phyloP scores from a whole-genome alignment of 805 yeast species.

The Candida sphagnicola region DNA sequence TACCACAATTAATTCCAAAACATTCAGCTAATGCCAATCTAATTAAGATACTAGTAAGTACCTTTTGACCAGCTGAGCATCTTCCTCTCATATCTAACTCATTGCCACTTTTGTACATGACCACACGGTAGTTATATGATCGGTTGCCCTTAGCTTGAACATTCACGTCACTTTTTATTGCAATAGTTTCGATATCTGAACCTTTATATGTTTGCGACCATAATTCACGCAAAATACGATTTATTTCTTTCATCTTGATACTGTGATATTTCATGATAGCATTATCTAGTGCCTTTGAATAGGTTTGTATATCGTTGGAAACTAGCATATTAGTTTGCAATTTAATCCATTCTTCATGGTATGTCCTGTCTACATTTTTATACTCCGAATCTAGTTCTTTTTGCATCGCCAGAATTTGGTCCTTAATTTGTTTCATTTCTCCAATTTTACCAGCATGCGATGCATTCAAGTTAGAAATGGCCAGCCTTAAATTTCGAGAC shows the following conservation, averaged over 20 bases:
- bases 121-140: conserved; percentile 88
- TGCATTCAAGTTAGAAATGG: conserved; percentile 54
- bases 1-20: conserved; percentile 92
- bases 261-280: conserved; percentile 94
- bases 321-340: conserved; percentile 73
- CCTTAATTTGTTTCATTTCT: conserved; percentile 77
- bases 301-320: conserved; percentile 76
- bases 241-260: conserved; percentile 88
- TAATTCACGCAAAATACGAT: conserved; percentile 78
- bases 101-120: conserved; percentile 87
- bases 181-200: conserved; percentile 88
- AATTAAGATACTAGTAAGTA: conserved; percentile 85
- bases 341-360: conserved; percentile 68
- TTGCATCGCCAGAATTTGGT: conserved; percentile 54
- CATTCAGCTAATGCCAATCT: conserved; percentile 92
- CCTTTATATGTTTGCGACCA: conserved; percentile 96
- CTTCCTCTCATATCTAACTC: conserved; percentile 98
- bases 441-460: conserved; percentile 75
- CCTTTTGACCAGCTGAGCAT: conserved; percentile 97
- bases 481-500: conserved; percentile 46
- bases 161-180: conserved; percentile 76
- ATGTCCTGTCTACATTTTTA: conserved; percentile 57
- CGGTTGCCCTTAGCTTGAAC: conserved; percentile 48
- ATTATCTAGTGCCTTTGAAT: conserved; percentile 80
- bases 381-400: conserved; percentile 69